These are phyloP conservation scores for Coemansia sp. DNA, from an alignment of 192 early-diverging fungal genomes.

Conservation along the genomic window DNA sequence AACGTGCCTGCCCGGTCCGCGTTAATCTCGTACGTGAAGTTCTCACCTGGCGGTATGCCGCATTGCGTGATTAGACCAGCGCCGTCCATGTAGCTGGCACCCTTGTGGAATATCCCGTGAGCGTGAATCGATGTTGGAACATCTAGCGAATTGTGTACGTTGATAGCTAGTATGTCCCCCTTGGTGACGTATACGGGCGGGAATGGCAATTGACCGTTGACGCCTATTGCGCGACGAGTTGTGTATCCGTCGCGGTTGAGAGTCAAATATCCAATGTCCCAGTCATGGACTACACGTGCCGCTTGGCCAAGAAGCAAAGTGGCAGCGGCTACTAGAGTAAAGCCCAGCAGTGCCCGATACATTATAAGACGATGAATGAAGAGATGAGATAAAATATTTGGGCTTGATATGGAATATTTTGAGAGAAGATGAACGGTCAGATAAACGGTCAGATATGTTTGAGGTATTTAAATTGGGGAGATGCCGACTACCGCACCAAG, in stretches of 20 bases:
- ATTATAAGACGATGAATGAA: background rate
- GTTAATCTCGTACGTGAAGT: slow-evolving; percentile 65
- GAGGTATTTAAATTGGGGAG: background rate
- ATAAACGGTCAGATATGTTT: background rate
- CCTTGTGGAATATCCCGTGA: slow-evolving; percentile 78
- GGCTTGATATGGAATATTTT: background rate
- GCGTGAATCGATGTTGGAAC: slow-evolving; percentile 64
- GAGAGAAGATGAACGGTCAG: background rate
- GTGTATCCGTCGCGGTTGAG: slow-evolving; percentile 63
- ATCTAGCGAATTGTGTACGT: slow-evolving; percentile 50
- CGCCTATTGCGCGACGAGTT: slow-evolving; percentile 61
- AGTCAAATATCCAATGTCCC: slow-evolving; percentile 62
- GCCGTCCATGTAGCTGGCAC: slow-evolving; percentile 67
- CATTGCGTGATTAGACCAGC: slow-evolving; percentile 68
- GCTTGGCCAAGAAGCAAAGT: background rate
- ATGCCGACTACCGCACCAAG: background rate
- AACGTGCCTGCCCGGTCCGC: slow-evolving; percentile 65
- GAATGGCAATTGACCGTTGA: slow-evolving; percentile 62
- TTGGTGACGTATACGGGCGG: slow-evolving; percentile 1
- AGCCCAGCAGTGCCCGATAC: background rate
- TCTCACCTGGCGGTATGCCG: slow-evolving; percentile 64
- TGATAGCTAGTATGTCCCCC: slow-evolving; percentile 29
- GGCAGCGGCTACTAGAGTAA: background rate
- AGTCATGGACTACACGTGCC: slow-evolving; percentile 28
- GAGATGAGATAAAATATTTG: background rate